Conservation (phyloP, 2,329 filamentous ascomycete genomes). For the Myriangium duriaei region DNA sequence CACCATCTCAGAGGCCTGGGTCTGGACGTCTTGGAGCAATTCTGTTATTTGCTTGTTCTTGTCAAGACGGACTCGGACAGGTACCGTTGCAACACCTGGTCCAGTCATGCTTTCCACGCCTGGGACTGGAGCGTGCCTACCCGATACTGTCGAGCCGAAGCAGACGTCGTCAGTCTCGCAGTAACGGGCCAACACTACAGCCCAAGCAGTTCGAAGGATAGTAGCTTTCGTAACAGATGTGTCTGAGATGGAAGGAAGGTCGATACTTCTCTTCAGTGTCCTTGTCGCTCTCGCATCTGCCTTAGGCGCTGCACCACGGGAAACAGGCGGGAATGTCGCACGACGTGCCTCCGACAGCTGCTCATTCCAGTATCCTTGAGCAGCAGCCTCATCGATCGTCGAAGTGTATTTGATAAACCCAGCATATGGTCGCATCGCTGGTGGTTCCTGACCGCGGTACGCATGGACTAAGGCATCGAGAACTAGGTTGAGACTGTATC, state of each 20-base stretch:
- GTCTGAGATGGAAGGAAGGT: not conserved
- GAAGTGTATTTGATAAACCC: slow-evolving; percentile 1
- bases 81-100: slow-evolving; percentile 28
- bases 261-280: not conserved
- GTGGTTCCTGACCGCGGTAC: not conserved
- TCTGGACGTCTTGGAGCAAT: slow-evolving; percentile 14
- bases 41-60: slow-evolving; percentile 15
- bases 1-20: slow-evolving; percentile 19
- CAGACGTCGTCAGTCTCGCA: slow-evolving; percentile 20
- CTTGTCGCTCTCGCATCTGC: not conserved
- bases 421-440: not conserved
- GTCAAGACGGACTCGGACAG: slow-evolving; percentile 23
- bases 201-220: slow-evolving; percentile 20
- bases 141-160: slow-evolving; percentile 25
- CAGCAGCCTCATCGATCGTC: not conserved
- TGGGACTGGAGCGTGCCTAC: slow-evolving; percentile 23
- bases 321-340: not conserved
- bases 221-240: slow-evolving; percentile 19
- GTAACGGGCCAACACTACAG: slow-evolving; percentile 20
- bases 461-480: not conserved
- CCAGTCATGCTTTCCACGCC: slow-evolving; percentile 26
- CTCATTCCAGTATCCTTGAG: not conserved
- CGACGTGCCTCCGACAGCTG: not conserved
- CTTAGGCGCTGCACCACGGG: not conserved
- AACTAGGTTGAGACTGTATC: slow-evolving; percentile 1